Conservation (phyloP, 768 basidiomycete species). For the Amanita pallidorosea region DNA sequence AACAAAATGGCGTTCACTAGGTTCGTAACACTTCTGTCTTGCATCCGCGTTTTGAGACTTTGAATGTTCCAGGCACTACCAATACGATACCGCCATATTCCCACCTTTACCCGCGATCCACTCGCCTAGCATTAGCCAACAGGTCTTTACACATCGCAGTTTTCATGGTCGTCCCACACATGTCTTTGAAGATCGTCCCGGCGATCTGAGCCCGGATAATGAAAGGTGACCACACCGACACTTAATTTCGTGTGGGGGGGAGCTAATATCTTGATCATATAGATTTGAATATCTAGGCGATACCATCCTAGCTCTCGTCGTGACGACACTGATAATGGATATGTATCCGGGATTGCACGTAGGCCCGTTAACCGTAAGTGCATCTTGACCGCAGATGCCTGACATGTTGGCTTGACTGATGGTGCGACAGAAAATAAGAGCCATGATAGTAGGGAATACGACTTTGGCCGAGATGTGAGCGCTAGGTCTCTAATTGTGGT, state of each 20-base stretch:
- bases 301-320: conserved; percentile 54
- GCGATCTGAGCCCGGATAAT: conserved; percentile 73
- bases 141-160: conserved; percentile 72
- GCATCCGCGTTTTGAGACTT: not conserved
- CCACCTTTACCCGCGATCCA: conserved; percentile 54
- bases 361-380: conserved; percentile 63
- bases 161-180: conserved; percentile 59
- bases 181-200: conserved; percentile 63
- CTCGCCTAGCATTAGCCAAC: conserved; percentile 30
- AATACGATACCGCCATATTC: conserved; percentile 17
- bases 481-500: not conserved
- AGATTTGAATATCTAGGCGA: conserved; percentile 77
- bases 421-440: conserved; percentile 58
- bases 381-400: not conserved
- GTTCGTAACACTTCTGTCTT: not conserved
- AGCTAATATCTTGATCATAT: conserved; percentile 3
- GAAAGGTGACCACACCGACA: conserved; percentile 43
- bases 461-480: conserved; percentile 62
- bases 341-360: conserved; percentile 63
- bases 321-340: conserved; percentile 54
- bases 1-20: not conserved
- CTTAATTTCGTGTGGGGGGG: not conserved
- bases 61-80: not conserved
- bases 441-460: conserved; percentile 62
- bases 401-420: conserved; percentile 4